These are phyloP conservation scores for Claviceps sp. DNA, from an alignment of 2,329 filamentous ascomycete genomes.

Conservation along the genomic window DNA sequence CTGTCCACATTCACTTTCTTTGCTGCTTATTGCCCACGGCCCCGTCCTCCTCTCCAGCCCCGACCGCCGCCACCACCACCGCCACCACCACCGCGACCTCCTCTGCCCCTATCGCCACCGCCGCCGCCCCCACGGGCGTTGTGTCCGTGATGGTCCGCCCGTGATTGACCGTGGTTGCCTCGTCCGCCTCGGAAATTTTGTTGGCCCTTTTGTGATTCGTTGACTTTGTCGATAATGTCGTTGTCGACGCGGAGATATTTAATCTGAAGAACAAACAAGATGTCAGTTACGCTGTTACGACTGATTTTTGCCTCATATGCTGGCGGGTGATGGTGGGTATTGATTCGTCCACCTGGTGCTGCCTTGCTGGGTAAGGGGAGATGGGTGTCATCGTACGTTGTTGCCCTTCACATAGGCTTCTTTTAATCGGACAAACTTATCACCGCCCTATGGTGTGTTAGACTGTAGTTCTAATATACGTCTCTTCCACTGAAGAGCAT, in stretches of 20 bases:
- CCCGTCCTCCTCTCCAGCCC: slow-evolving; percentile 21
- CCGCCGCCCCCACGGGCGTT: slow-evolving; percentile 35
- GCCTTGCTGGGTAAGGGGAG: not conserved
- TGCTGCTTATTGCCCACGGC: slow-evolving; percentile 15
- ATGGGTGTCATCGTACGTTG: slow-evolving; percentile 46
- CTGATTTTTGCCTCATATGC: not conserved
- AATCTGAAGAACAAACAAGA: slow-evolving; percentile 45
- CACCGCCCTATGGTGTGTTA: slow-evolving; percentile 51
- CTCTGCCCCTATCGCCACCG: slow-evolving; percentile 23
- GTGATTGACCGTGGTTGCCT: slow-evolving; percentile 42
- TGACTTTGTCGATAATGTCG: slow-evolving; percentile 88
- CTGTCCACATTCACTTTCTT: not conserved
- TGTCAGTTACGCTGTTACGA: not conserved
- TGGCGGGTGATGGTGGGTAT: not conserved
- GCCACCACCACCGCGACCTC: slow-evolving; percentile 24
- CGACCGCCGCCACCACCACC: slow-evolving; percentile 20
- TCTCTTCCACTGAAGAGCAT: not conserved
- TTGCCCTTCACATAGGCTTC: slow-evolving; percentile 97
- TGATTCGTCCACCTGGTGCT: no score
- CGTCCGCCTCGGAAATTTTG: slow-evolving; percentile 52
- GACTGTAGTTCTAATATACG: not conserved
- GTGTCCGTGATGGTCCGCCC: slow-evolving; percentile 43
- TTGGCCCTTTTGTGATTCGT: slow-evolving; percentile 76
- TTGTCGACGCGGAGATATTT: slow-evolving; percentile 95
- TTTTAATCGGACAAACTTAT: slow-evolving; percentile 81